These are phyloP conservation scores for Fusarium sp. DNA, from an alignment of 2,329 filamentous ascomycete genomes.

Conservation along the genomic window DNA sequence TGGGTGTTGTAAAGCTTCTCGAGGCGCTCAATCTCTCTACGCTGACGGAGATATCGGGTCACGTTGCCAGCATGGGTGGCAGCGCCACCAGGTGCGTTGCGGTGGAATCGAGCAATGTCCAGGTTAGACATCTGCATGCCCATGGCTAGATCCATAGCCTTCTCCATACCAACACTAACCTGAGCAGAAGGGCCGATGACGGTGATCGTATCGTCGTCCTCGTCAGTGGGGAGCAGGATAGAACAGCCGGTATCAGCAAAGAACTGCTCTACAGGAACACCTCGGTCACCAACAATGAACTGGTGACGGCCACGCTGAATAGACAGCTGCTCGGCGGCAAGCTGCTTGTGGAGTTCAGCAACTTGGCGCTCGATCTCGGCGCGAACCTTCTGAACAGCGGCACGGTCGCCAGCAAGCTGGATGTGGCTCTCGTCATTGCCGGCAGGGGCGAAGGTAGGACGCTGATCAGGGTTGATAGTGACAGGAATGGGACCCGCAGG, in stretches of 20 bases:
- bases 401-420: conserved; percentile 85
- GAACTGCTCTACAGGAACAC: conserved; percentile 85
- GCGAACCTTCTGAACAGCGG: conserved; percentile 82
- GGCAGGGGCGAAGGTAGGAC: conserved; percentile 78
- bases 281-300: conserved; percentile 91
- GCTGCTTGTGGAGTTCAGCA: conserved; percentile 78
- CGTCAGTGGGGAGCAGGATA: conserved; percentile 81
- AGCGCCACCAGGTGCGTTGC: conserved; percentile 77
- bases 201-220: conserved; percentile 86
- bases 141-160: conserved; percentile 88
- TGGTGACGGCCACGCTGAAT: conserved; percentile 92
- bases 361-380: conserved; percentile 84
- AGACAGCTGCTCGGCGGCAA: conserved; percentile 82
- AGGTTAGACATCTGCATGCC: conserved; percentile 87
- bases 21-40: conserved; percentile 83
- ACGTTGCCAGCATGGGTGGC: conserved; percentile 86
- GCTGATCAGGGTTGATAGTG: conserved; percentile 71
- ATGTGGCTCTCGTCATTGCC: conserved; percentile 80
- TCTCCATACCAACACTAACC: conserved; percentile 81
- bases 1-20: conserved; percentile 86
- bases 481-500: conserved; percentile 76
- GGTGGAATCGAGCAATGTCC: conserved; percentile 85
- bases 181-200: conserved; percentile 83
- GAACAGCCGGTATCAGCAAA: conserved; percentile 91
- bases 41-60: conserved; percentile 87